Evolutionary conservation across 192 early-diverging fungal species (phyloP).

Genomic region (Powellomyces hirtus): DNA sequence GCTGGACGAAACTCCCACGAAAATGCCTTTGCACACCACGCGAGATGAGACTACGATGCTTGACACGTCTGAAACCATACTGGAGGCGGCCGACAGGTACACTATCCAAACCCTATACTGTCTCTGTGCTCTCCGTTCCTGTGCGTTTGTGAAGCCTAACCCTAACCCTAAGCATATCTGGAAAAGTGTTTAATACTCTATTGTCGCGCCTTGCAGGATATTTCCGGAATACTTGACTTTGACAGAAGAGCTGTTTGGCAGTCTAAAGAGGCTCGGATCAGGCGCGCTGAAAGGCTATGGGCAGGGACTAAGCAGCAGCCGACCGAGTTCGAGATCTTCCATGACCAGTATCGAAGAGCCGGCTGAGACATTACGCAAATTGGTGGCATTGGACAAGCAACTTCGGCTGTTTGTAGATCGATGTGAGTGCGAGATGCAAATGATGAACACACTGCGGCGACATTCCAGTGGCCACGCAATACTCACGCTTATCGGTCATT

Average conservation of each 20-base stretch:
- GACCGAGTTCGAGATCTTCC: too few relatives aligned
- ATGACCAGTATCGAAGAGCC: not conserved
- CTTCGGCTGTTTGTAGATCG: not conserved
- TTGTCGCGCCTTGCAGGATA: not conserved
- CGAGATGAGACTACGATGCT: too few relatives aligned
- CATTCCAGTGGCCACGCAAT: not conserved
- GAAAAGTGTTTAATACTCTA: not conserved
- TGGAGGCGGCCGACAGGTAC: constrained; percentile 5
- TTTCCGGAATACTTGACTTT: constrained; percentile 9
- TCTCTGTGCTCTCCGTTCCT: too few relatives aligned
- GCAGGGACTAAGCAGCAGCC: not conserved
- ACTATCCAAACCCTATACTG: not conserved
- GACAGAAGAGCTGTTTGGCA: constrained; percentile 10
- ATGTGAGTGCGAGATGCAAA: constrained; percentile 4
- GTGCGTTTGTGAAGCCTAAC: too few relatives aligned
- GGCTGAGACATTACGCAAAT: constrained; percentile 5
- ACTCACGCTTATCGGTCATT: not conserved
- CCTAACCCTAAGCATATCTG: not conserved
- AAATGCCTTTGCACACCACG: too few relatives aligned
- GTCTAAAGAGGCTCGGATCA: not conserved
- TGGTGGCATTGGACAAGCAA: constrained; percentile 7
- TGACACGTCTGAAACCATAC: too few relatives aligned
- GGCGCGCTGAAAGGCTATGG: not conserved
- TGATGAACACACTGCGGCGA: not conserved
- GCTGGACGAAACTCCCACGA: too few relatives aligned